A percentile compares a stretch with the other conserved stretches of the same genome.
Conservation (phyloP, 1,139 yeast genomes). For the Yamadazyma aaseri region DNA sequence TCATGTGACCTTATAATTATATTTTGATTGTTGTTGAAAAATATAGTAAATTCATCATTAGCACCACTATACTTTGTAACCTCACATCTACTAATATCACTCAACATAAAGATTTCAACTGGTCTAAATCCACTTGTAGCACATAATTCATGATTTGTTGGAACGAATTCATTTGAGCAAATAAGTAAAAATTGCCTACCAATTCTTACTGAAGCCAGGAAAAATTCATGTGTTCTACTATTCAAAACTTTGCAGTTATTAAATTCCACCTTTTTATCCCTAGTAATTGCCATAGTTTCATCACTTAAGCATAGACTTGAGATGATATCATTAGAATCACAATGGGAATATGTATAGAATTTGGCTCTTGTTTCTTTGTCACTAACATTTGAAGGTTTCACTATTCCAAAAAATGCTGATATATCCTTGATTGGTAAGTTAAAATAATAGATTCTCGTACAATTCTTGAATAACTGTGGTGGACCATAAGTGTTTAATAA, state of each 20-base stretch:
- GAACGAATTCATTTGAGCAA: slow-evolving; percentile 31
- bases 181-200: slow-evolving; percentile 73
- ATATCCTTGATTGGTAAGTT: slow-evolving; percentile 52
- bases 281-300: slow-evolving; percentile 32
- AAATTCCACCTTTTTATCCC: slow-evolving; percentile 64
- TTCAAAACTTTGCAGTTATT: slow-evolving; percentile 56
- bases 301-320: slow-evolving; percentile 50
- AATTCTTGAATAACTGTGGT: slow-evolving; percentile 50
- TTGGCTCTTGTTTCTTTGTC: slow-evolving; percentile 20
- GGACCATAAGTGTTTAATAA: slow-evolving; percentile 46
- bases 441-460: slow-evolving; percentile 56
- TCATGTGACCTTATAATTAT: slow-evolving; percentile 60
- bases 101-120: slow-evolving; percentile 51
- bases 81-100: slow-evolving; percentile 52
- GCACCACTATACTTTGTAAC: slow-evolving; percentile 48
- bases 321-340: slow-evolving; percentile 49
- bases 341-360: slow-evolving; percentile 40
- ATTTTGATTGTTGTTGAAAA: slow-evolving; percentile 41
- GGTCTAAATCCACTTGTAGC: slow-evolving; percentile 41
- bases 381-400: slow-evolving; percentile 14
- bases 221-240: slow-evolving; percentile 21
- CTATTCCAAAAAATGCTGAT: slow-evolving; percentile 17
- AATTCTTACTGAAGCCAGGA: slow-evolving; percentile 60
- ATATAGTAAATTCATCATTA: slow-evolving; percentile 54
- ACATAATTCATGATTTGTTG: slow-evolving; percentile 21